Conservation (phyloP, 1,139 yeast species). For the Candida anutae region DNA sequence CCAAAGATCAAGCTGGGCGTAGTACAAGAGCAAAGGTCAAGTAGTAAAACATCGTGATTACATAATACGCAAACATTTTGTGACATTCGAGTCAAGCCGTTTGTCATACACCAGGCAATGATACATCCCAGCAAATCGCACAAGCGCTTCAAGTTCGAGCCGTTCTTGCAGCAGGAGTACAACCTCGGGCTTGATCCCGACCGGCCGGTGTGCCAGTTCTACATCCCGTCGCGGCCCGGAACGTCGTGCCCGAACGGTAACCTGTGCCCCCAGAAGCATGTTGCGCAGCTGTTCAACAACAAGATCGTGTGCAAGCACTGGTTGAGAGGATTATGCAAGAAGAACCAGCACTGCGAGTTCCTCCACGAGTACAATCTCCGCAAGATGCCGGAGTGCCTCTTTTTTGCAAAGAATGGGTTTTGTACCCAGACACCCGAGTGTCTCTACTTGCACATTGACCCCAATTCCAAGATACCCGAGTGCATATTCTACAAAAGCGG, state of each 20-base stretch:
- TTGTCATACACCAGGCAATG: slow-evolving; percentile 16
- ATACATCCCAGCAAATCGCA: slow-evolving; percentile 37
- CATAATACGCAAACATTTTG: too few species aligned
- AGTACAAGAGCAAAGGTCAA: too few species aligned
- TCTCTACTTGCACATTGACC: slow-evolving; percentile 85
- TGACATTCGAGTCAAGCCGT: too few species aligned
- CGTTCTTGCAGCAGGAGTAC: slow-evolving; percentile 71
- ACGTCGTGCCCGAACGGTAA: slow-evolving; percentile 81
- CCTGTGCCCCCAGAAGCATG: slow-evolving; percentile 84
- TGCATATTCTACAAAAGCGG: slow-evolving; percentile 83
- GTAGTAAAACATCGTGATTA: too few species aligned
- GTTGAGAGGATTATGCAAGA: slow-evolving; percentile 94
- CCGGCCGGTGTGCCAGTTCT: slow-evolving; percentile 81
- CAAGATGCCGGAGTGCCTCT: slow-evolving; percentile 95
- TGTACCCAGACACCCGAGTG: slow-evolving; percentile 96
- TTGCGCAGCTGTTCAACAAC: slow-evolving; percentile 70
- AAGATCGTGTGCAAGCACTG: slow-evolving; percentile 95
- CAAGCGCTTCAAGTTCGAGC: slow-evolving; percentile 69
- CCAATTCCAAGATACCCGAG: slow-evolving; percentile 77
- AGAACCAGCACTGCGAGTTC: slow-evolving; percentile 94
- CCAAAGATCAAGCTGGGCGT: too few species aligned
- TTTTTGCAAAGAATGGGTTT: slow-evolving; percentile 79
- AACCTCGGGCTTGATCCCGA: slow-evolving; percentile 84
- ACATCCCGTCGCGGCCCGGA: slow-evolving; percentile 44
- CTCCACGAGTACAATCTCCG: slow-evolving; percentile 90